Conservation (phyloP, 169 alveolate species). For the Eimeria acervulina region DNA sequence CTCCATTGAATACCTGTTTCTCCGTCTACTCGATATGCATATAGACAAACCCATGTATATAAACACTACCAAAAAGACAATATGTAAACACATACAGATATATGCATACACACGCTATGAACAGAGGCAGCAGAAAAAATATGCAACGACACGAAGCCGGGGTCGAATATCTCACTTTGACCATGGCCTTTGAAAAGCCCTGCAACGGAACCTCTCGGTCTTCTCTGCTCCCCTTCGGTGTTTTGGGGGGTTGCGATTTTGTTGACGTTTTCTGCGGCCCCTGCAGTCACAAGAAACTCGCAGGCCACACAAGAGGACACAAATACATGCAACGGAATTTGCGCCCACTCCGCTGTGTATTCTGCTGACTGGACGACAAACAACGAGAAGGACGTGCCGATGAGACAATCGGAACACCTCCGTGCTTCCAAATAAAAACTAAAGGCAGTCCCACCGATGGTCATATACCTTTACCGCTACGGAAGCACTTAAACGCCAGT, state of each 20-base stretch:
- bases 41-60: too few relatives aligned
- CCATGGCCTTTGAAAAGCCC: conserved; percentile 84
- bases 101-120: neutral
- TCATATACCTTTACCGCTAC: neutral
- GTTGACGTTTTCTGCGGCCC: neutral
- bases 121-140: neutral
- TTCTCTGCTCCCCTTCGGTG: conserved; percentile 18
- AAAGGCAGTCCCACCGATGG: neutral
- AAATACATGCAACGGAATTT: too few relatives aligned
- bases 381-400: too few relatives aligned
- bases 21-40: neutral
- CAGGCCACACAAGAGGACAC: neutral
- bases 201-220: conserved; percentile 59
- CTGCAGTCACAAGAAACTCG: neutral
- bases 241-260: neutral
- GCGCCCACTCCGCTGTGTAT: neutral
- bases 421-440: neutral
- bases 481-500: neutral
- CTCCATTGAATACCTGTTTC: neutral
- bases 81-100: neutral
- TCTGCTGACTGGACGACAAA: neutral
- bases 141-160: neutral
- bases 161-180: conserved; percentile 66
- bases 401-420: neutral
- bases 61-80: neutral